Percentiles rank a stretch among this genome's conserved stretches.
These are phyloP conservation scores for Sarcodon sp. DNA, from an alignment of 768 basidiomycete genomes.

Conservation along the genomic window DNA sequence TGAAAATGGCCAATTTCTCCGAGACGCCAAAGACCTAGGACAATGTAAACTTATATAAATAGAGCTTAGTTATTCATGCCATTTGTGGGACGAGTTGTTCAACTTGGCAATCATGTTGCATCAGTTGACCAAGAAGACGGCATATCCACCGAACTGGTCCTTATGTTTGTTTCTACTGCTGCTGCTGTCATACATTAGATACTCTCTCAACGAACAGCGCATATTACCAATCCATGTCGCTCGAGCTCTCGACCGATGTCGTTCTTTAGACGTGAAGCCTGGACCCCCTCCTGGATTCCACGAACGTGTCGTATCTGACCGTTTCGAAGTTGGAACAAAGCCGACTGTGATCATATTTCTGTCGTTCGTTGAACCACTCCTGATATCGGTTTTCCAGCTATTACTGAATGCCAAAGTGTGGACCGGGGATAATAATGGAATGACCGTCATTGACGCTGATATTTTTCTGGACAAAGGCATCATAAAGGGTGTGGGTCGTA, in stretches of 20 bases:
- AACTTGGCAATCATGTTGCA: too few relatives aligned
- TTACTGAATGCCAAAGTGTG: constrained; percentile 61
- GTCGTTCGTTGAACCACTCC: constrained; percentile 3
- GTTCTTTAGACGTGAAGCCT: constrained; percentile 23
- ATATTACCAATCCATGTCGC: constrained; percentile 13
- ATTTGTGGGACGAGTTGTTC: too few relatives aligned
- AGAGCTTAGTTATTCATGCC: too few relatives aligned
- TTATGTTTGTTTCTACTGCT: too few relatives aligned
- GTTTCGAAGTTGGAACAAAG: constrained; percentile 50
- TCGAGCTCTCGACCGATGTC: constrained; percentile 29
- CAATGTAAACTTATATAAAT: too few relatives aligned
- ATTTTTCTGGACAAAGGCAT: constrained; percentile 60
- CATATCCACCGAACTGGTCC: too few relatives aligned
- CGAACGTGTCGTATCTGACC: constrained; percentile 42
- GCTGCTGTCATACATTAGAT: too few relatives aligned
- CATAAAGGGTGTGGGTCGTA: constrained; percentile 43
- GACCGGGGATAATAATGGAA: constrained; percentile 66
- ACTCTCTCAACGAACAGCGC: not conserved
- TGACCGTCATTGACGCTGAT: constrained; percentile 49
- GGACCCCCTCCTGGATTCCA: constrained; percentile 35
- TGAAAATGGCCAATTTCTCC: too few relatives aligned
- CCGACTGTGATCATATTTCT: constrained; percentile 37
- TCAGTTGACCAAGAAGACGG: too few relatives aligned
- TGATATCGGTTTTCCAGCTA: not conserved
- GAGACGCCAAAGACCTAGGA: too few relatives aligned